Evolutionary conservation across 2,329 filamentous ascomycete species (phyloP).

Genomic region (Pestalotiopsis sp.): DNA sequence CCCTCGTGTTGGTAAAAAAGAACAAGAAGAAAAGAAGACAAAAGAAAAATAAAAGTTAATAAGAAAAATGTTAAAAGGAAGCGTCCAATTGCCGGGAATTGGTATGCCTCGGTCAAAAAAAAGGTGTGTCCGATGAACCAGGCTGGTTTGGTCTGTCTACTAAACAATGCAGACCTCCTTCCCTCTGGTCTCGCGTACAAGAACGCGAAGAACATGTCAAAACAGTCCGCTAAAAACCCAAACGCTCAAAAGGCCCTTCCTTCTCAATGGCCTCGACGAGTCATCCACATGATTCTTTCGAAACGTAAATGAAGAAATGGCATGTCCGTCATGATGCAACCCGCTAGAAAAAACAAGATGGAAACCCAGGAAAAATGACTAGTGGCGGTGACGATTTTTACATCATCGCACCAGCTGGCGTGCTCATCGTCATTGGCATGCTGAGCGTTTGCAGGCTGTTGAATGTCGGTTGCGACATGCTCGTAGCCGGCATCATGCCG

Average conservation of each 20-base stretch:
- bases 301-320: slow-evolving; percentile 19
- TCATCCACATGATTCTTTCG: slow-evolving; percentile 18
- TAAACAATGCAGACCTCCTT: slow-evolving; percentile 14
- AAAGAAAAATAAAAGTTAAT: not conserved
- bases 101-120: not conserved
- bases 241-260: not conserved
- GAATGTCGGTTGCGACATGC: slow-evolving; percentile 43
- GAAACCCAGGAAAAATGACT: slow-evolving; percentile 15
- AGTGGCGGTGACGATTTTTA: slow-evolving; percentile 20
- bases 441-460: slow-evolving; percentile 64
- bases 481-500: slow-evolving; percentile 24
- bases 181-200: not conserved
- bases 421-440: slow-evolving; percentile 67
- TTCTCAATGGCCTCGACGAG: slow-evolving; percentile 3
- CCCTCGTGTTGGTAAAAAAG: slow-evolving; percentile 23
- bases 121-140: not conserved
- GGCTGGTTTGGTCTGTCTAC: not conserved
- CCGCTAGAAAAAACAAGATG: slow-evolving; percentile 21
- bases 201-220: slow-evolving; percentile 16
- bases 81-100: slow-evolving; percentile 13
- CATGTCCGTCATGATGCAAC: slow-evolving; percentile 23
- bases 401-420: slow-evolving; percentile 46
- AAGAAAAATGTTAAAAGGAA: not conserved
- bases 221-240: slow-evolving; percentile 12
- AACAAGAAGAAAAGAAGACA: not conserved